Base-by-base conservation (phyloP, 2,329 filamentous ascomycete species). In the Cordyceps cateniannulata region DNA sequence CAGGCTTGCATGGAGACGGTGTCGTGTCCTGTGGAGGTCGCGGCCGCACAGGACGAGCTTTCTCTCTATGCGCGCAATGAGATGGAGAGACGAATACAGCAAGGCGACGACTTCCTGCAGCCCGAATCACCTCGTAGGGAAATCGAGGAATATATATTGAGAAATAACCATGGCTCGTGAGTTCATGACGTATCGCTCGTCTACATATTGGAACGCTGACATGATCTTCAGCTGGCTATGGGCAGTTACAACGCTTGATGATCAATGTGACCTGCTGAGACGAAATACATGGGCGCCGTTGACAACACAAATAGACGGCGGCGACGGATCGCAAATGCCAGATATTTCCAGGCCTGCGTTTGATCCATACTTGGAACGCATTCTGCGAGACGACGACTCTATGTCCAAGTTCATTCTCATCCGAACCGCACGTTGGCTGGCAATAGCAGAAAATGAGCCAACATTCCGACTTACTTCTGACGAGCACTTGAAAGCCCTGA, bases 281-380 rank as follows among this genome's bases (percentile, higher is more conserved):
- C 35, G 56, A 12, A 25, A 24, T 6, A 9, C n/a, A 8, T 59
- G 56, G 56, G 14, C 16, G 18, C 24, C 56, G 1, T 44, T 56
- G 20, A n/a, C 44, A n/a, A 22, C 20, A 22, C 2, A 1, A 3
- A 20, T 10, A 18, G 25, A 35, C 10, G 29, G 3, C 3, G 10
- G 25, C 14, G 20, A 14, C 29, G 10, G 35, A 25, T 12, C 44
- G 29, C 20, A 42, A 22, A 25, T 9, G 18, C 8, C 16, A 24
- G 24, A 51, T 29, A n/a, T 18, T 14, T 27, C 32, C 12, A 10
- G n/a, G 4, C 10, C 56, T 16, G 35, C 25, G 3, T 51, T 59
- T 44, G 38, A 59, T 45, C 48, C 56, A 18, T 59, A 59, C 35
- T n/a, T 59, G 47, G 48, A 51, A 38, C 56, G 56, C 12, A 59